Base-by-base conservation (phyloP, 2,329 filamentous ascomycete species). In the Fusarium nisikadoi region DNA sequence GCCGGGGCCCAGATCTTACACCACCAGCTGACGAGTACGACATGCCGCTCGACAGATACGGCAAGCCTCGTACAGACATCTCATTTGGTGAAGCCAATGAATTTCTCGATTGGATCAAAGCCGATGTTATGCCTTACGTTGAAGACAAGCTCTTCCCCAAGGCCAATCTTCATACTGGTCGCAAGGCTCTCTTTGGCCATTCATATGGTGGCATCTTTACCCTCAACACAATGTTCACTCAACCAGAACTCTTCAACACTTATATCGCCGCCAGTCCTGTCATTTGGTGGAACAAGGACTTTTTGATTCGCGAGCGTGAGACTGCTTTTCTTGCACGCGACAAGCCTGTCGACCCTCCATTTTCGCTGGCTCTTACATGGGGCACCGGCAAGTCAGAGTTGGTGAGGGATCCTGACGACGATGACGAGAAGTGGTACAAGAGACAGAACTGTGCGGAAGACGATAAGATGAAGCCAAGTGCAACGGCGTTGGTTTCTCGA, bases 191-290 rank as follows among this genome's bases (percentile, higher is more conserved):
- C 2, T 86, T 82, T 43, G 86, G 85, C 0, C 85, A 87, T 62
- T 87, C 85, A 0, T 86, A 85, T 31, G 85, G 84, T 5, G 86
- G 84, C 0, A 76, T 87, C 2, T 87, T 87, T 50, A 77, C 81
- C 1, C 78, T 87, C 6, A 83, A 86, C 64, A 77, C 82, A 0
- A 78, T 87, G 13, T 83, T 84, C 58, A 83, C 79, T 1, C 76
- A 79, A 8, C 82, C 84, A 0, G 70, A 75, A 3, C 76, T 82
- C 6, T 87, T 87, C 59, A 79, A 86, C 59, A 81, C 79, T 12
- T 85, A 82, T 65, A 79, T 86, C 19, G 81, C 82, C 3, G 83
- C 81, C 9, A 87, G 85, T 33, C 85, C 85, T 0, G 83, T 82
- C 1, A 82, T 86, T 11, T 86, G 81, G 80, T 87, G 84, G 82